These are phyloP conservation scores for Hypoxylon perforatum DNA, from an alignment of 495 filamentous ascomycete genomes.

Conservation along the genomic window DNA sequence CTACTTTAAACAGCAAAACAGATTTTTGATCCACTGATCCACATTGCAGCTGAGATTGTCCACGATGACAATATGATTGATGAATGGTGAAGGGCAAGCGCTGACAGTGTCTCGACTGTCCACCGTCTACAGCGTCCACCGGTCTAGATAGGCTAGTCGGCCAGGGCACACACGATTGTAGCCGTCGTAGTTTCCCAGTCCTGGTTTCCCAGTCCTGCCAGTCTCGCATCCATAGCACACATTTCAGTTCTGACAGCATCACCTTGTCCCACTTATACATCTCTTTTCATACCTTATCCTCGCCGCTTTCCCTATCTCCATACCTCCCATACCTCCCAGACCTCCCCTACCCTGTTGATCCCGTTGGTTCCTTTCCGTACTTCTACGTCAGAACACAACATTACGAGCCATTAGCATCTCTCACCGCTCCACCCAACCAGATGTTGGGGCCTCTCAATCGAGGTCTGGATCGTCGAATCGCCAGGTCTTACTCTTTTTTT, in stretches of 20 bases:
- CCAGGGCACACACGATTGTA: too few species aligned
- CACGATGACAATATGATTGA: conserved; percentile 41
- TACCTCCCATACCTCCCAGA: too few species aligned
- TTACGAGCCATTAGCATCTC: conserved; percentile 34
- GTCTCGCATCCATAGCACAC: too few species aligned
- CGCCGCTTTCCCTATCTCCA: not conserved
- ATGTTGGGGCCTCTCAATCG: conserved; percentile 31
- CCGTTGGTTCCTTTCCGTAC: not conserved
- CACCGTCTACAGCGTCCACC: too few species aligned
- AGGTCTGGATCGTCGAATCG: conserved; percentile 41
- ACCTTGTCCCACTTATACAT: conserved; percentile 31
- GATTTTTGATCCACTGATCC: conserved; percentile 40
- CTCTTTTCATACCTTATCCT: conserved; percentile 1
- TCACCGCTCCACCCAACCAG: conserved; percentile 42
- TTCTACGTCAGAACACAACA: conserved; percentile 41
- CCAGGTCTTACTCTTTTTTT: conserved; percentile 32
- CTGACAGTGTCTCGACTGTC: too few species aligned
- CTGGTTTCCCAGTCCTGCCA: too few species aligned
- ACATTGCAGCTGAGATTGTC: conserved; percentile 40
- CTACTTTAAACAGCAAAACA: conserved; percentile 29
- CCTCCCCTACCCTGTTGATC: conserved; percentile 2
- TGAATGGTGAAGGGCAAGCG: conserved; percentile 35
- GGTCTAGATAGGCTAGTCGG: too few species aligned
- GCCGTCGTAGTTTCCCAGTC: too few species aligned
- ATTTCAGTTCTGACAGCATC: conserved; percentile 38